These are phyloP conservation scores for Pseudisothecium myosuroides DNA, from an alignment of 225 moss, liverwort and hornwort species.

Conservation along the genomic window DNA sequence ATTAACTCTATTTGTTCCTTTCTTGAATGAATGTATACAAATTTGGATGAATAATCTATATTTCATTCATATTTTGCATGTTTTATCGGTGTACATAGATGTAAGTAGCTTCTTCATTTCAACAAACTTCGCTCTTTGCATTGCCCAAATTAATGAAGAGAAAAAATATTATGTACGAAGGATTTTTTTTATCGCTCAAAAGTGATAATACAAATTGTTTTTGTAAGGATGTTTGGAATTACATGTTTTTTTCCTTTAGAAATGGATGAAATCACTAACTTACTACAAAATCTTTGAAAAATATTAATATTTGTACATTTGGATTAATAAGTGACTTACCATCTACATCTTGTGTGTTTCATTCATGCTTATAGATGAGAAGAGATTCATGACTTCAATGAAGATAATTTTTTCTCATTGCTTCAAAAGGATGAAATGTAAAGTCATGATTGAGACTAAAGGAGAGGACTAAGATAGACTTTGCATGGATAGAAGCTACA, in stretches of 20 bases:
- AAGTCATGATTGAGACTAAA: background rate
- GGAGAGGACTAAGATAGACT: rapidly evolving
- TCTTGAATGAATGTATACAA: background rate
- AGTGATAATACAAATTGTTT: background rate
- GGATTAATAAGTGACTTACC: background rate
- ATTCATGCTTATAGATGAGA: background rate
- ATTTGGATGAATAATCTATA: background rate
- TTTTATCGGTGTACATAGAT: background rate
- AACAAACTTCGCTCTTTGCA: background rate
- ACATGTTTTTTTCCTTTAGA: background rate
- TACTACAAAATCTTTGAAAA: rapidly evolving
- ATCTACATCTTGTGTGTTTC: background rate
- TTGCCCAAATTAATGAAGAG: background rate
- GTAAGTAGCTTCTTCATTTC: background rate
- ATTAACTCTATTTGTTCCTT: too few relatives aligned
- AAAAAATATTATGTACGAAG: rapidly evolving
- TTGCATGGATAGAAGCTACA: background rate
- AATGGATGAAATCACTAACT: background rate
- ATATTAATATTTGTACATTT: background rate
- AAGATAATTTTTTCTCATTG: background rate
- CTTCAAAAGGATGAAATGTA: background rate
- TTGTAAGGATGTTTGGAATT: background rate
- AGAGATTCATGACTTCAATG: background rate
- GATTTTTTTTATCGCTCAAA: background rate
- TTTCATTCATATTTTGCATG: background rate